A percentile compares a stretch with the other conserved stretches of the same genome.
Conservation (phyloP, 257 asterid species). For the Solanum habrochaites region DNA sequence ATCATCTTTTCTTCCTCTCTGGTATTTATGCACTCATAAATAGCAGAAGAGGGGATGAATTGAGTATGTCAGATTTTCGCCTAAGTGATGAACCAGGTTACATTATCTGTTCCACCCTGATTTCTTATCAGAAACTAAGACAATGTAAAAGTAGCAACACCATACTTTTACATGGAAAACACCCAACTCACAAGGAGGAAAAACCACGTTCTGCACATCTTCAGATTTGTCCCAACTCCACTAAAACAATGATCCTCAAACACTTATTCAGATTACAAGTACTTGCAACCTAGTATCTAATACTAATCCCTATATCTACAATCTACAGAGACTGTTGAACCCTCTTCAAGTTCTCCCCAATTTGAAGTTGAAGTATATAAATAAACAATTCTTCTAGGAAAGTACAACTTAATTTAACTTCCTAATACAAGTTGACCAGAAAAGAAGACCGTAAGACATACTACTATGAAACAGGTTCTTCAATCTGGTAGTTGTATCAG, state of each 20-base stretch:
- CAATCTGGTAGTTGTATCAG: not conserved
- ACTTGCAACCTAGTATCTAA: not conserved
- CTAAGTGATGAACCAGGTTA: not conserved
- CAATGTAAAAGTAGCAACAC: not conserved
- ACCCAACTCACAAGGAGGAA: not conserved
- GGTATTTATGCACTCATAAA: not conserved
- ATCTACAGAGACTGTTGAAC: not conserved
- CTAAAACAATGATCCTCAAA: not conserved
- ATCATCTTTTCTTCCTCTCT: not conserved
- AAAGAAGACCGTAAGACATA: not conserved
- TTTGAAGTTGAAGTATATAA: not conserved
- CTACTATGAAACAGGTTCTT: not conserved
- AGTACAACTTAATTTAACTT: not conserved
- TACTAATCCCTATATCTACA: not conserved
- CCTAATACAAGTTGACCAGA: not conserved
- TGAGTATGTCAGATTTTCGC: not conserved
- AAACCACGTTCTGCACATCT: not conserved
- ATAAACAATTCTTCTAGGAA: not conserved
- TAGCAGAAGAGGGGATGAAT: not conserved
- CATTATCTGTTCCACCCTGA: not conserved
- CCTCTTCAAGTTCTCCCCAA: not conserved
- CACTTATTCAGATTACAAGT: not conserved
- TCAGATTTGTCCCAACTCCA: not conserved
- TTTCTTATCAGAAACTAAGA: not conserved
- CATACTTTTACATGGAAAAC: not conserved